These are phyloP conservation scores for Thermomucor indicae-seudaticae DNA, from an alignment of 371 early-diverging fungal genomes.

Conservation along the genomic window DNA sequence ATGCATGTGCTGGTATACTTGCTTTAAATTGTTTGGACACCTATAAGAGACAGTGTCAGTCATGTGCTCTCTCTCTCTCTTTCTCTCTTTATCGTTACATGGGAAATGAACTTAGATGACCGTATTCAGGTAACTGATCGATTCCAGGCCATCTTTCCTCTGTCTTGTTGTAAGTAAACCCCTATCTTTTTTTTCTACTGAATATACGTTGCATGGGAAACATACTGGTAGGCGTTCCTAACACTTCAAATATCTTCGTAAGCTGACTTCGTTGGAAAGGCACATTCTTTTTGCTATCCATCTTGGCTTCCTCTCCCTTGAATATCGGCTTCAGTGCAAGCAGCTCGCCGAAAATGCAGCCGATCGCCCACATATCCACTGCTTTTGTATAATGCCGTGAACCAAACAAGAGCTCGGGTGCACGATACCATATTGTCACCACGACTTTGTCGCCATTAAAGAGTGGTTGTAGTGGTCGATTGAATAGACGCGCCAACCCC, in stretches of 20 bases:
- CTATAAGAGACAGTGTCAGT: conserved; percentile 23
- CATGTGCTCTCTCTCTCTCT: too few relatives aligned
- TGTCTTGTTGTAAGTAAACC: conserved; percentile 14
- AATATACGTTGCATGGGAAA: conserved; percentile 1
- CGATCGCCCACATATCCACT: conserved; percentile 94
- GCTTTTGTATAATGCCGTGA: conserved; percentile 90
- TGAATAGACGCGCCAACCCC: conserved; percentile 86
- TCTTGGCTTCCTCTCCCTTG: conserved; percentile 93
- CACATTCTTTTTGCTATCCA: conserved; percentile 82
- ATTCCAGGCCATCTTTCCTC: conserved; percentile 79
- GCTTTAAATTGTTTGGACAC: conserved; percentile 39
- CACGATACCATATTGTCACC: conserved; percentile 97
- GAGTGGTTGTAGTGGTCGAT: conserved; percentile 76
- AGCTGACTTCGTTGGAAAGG: conserved; percentile 91
- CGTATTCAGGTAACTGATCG: conserved; percentile 71
- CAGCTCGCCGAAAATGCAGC: conserved; percentile 95
- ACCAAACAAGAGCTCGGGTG: conserved; percentile 95
- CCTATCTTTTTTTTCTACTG: neutral
- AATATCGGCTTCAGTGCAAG: conserved; percentile 86
- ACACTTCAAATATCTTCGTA: conserved; percentile 84
- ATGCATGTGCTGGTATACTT: conserved; percentile 40
- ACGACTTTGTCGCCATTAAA: conserved; percentile 92
- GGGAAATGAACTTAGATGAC: conserved; percentile 49
- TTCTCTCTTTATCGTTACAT: conserved; percentile 38
- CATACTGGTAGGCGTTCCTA: conserved; percentile 86